phyloP scores from a whole-genome alignment of 768 basidiomycete genomes.

The Naganishia vaughanmartiniae region DNA sequence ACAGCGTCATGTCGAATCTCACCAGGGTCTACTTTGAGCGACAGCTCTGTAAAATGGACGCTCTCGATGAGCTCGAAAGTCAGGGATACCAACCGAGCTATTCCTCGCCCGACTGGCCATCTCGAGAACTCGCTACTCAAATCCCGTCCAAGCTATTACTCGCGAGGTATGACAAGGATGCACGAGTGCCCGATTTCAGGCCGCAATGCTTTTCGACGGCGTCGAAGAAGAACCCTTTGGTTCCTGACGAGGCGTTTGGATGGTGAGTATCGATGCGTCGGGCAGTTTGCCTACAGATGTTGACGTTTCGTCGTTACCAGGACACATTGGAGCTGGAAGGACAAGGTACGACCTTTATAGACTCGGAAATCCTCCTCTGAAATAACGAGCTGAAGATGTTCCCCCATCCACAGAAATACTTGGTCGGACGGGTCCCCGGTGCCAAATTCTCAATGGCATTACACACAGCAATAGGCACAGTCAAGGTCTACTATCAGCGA shows the following conservation, averaged over 20 bases:
- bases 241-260: slow-evolving; percentile 17
- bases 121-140: slow-evolving; percentile 1
- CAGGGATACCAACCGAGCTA: slow-evolving; percentile 11
- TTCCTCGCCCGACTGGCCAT: not conserved
- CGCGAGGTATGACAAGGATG: slow-evolving; percentile 8
- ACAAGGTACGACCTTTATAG: slow-evolving; percentile 8
- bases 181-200: not conserved
- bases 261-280: not conserved
- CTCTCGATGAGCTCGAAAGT: slow-evolving; percentile 7
- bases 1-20: slow-evolving; percentile 20
- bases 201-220: slow-evolving; percentile 23
- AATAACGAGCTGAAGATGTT: not conserved
- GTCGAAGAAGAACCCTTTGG: slow-evolving; percentile 15
- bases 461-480: slow-evolving; percentile 38
- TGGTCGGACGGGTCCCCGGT: slow-evolving; percentile 41
- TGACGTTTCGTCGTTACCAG: not conserved
- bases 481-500: slow-evolving; percentile 42
- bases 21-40: slow-evolving; percentile 23
- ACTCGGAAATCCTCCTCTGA: too few species aligned
- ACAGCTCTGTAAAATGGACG: slow-evolving; percentile 23
- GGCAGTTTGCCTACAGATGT: not conserved
- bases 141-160: slow-evolving; percentile 14
- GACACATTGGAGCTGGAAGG: slow-evolving; percentile 28
- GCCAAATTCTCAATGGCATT: slow-evolving; percentile 40
- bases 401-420: slow-evolving; percentile 31